These are phyloP conservation scores for Penstemon davidsonii DNA, from an alignment of 257 asterid genomes.

Conservation along the genomic window DNA sequence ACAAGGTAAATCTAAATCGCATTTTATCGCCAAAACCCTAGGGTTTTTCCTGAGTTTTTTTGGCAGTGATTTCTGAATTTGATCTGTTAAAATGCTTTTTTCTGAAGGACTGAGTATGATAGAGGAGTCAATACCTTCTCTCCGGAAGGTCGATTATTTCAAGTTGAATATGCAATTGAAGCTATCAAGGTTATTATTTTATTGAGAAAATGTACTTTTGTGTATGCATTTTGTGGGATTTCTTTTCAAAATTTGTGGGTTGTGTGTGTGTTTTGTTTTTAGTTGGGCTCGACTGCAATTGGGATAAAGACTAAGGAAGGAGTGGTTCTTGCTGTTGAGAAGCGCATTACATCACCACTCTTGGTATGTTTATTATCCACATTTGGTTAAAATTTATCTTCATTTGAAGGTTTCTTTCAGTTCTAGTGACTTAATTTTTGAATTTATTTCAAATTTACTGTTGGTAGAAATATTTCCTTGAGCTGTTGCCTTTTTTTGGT, in stretches of 20 bases:
- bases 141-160: constrained; percentile 93
- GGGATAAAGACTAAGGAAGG: constrained; percentile 90
- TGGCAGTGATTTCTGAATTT: not conserved
- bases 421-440: constrained; percentile 13
- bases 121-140: constrained; percentile 94
- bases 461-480: not conserved
- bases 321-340: constrained; percentile 90
- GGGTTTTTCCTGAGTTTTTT: constrained; percentile 29
- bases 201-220: no score
- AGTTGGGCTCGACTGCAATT: constrained; percentile 94
- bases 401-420: not conserved
- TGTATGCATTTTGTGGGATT: not conserved
- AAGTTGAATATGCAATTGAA: constrained; percentile 89
- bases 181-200: constrained; percentile 63
- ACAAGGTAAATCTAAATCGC: constrained; percentile 51
- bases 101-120: constrained; percentile 83
- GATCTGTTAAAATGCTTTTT: not conserved
- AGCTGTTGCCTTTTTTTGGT: constrained; percentile 11
- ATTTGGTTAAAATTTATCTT: not conserved
- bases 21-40: constrained; percentile 5
- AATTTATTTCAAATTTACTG: constrained; percentile 12
- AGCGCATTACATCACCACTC: constrained; percentile 87
- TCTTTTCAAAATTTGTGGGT: not conserved
- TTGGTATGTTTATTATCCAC: constrained; percentile 48
- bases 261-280: constrained; percentile 15